phyloP scores from a whole-genome alignment of 2,329 filamentous ascomycete species.

The Monilinia laxa region DNA sequence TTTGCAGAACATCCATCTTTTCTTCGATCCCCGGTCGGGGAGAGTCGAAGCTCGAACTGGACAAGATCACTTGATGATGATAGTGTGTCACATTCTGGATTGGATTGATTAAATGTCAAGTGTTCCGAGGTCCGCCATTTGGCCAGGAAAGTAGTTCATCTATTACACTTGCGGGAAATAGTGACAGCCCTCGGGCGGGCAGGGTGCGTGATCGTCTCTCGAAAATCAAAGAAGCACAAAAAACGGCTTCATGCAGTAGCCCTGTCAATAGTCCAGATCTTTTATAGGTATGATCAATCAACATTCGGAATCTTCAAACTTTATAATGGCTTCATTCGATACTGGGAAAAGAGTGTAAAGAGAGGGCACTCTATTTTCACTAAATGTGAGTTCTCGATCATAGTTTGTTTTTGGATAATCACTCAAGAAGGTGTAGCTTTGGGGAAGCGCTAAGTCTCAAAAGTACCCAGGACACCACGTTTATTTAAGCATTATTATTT shows the following conservation, averaged over 20 bases:
- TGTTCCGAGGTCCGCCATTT: conserved; percentile 3
- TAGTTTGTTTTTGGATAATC: neutral
- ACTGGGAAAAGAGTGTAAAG: too few relatives aligned
- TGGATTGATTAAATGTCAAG: neutral
- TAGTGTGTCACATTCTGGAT: conserved; percentile 4
- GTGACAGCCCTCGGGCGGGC: conserved; percentile 1
- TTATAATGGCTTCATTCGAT: too few relatives aligned
- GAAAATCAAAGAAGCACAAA: conserved; percentile 12
- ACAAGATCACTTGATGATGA: conserved; percentile 3
- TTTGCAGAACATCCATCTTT: conserved; percentile 1
- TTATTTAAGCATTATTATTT: conserved; percentile 25
- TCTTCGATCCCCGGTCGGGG: conserved; percentile 4
- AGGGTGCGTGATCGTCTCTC: conserved; percentile 6
- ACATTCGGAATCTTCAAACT: neutral
- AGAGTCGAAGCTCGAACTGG: neutral
- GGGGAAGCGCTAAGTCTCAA: conserved; percentile 25
- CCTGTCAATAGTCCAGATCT: conserved; percentile 15
- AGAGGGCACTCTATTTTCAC: too few relatives aligned
- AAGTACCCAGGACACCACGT: conserved; percentile 31
- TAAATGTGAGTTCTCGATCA: too few relatives aligned
- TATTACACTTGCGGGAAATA: neutral
- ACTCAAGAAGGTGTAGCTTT: conserved; percentile 10
- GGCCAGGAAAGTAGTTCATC: neutral
- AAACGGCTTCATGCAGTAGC: conserved; percentile 11
- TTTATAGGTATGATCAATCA: conserved; percentile 1